phyloP scores from a whole-genome alignment of 306 rosid species.

The Acacia crassicarpa region DNA sequence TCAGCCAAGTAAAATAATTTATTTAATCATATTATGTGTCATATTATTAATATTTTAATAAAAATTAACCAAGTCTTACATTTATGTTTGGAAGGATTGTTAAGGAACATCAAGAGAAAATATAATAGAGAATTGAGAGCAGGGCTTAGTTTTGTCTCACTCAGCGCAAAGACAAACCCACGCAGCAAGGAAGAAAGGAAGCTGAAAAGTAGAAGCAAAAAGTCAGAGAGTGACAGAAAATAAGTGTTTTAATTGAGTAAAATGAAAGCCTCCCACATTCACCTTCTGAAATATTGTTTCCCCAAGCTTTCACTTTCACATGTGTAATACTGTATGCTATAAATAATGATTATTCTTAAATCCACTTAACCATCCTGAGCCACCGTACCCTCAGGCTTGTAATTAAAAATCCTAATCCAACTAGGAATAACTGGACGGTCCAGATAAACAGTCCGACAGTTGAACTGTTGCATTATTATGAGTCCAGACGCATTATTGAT shows the following conservation, averaged over 20 bases:
- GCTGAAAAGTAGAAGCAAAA: not conserved
- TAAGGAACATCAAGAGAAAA: not conserved
- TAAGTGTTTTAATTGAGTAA: constrained; percentile 9
- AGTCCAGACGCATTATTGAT: not conserved
- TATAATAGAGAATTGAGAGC: constrained; percentile 37
- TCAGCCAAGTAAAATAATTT: too few relatives aligned
- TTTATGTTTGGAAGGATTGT: too few relatives aligned
- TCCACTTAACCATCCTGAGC: not conserved
- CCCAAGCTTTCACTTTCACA: not conserved
- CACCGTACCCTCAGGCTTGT: too few relatives aligned
- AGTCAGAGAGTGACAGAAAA: not conserved
- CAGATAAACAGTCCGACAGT: not conserved
- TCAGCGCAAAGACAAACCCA: not conserved
- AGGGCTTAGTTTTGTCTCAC: not conserved
- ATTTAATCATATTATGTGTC: too few relatives aligned
- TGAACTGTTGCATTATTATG: not conserved
- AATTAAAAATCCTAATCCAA: not conserved
- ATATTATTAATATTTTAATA: too few relatives aligned
- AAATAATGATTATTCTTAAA: not conserved
- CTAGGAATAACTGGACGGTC: not conserved
- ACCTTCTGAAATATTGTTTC: not conserved
- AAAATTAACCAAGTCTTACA: too few relatives aligned
- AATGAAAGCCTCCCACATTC: constrained; percentile 35
- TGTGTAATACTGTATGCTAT: too few relatives aligned
- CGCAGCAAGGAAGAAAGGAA: not conserved